A percentile compares a stretch with the other conserved stretches of the same genome.
These are phyloP conservation scores for Colletotrichum scovillei DNA, from an alignment of 2,329 filamentous ascomycete genomes.

Conservation along the genomic window DNA sequence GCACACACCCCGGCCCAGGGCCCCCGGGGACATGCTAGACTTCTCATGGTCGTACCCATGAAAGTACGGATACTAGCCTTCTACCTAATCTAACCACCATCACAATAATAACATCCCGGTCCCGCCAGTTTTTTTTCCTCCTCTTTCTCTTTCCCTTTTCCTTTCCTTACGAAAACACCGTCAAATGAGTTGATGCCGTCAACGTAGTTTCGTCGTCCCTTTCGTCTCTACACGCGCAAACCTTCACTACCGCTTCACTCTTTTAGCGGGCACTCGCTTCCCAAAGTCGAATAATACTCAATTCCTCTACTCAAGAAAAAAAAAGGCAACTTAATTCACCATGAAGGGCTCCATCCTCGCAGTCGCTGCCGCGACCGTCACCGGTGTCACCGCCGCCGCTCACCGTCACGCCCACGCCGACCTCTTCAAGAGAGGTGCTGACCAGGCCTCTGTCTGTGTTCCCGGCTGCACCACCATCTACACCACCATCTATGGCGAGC, in stretches of 20 bases:
- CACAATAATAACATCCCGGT: slow-evolving; percentile 56
- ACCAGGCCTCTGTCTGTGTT: slow-evolving; percentile 62
- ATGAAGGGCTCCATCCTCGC: slow-evolving; percentile 82
- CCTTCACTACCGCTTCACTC: slow-evolving; percentile 80
- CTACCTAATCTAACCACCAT: slow-evolving; percentile 35
- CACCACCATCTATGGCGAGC: slow-evolving; percentile 75
- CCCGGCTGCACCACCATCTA: slow-evolving; percentile 79
- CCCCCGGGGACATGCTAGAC: slow-evolving; percentile 16
- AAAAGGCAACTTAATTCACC: slow-evolving; percentile 53
- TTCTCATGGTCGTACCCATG: slow-evolving; percentile 30
- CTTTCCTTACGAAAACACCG: slow-evolving; percentile 55
- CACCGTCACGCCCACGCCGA: slow-evolving; percentile 73
- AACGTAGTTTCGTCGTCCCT: slow-evolving; percentile 65
- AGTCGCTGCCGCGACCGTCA: slow-evolving; percentile 71
- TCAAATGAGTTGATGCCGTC: slow-evolving; percentile 63
- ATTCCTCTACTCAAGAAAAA: slow-evolving; percentile 33
- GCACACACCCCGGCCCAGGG: slow-evolving; percentile 25
- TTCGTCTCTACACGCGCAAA: slow-evolving; percentile 54
- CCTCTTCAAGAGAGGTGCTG: slow-evolving; percentile 64
- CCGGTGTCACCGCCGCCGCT: slow-evolving; percentile 64
- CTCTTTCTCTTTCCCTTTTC: slow-evolving; percentile 46
- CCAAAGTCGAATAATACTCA: slow-evolving; percentile 43
- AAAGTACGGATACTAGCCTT: slow-evolving; percentile 33
- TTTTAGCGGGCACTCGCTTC: slow-evolving; percentile 85
- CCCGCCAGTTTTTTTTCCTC: slow-evolving; percentile 47